phyloP scores from a whole-genome alignment of 2,329 filamentous ascomycete species.

The Tolypocladium tropicale region DNA sequence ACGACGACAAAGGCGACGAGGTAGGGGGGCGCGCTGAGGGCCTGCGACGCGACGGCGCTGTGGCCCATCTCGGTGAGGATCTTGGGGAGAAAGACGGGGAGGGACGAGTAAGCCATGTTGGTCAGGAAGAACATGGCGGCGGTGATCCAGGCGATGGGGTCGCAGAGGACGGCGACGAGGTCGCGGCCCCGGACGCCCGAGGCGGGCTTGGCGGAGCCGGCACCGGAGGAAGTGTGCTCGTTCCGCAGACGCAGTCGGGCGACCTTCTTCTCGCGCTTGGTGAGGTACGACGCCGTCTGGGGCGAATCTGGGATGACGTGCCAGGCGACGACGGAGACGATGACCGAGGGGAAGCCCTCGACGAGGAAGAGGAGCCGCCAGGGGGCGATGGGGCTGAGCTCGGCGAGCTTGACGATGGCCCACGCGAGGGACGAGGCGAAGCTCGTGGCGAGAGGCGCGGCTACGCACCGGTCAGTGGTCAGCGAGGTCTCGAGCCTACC shows the following conservation, averaged over 20 bases:
- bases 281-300: slow-evolving; percentile 52
- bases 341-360: slow-evolving; percentile 74
- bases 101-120: slow-evolving; percentile 79
- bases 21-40: slow-evolving; percentile 72
- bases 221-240: slow-evolving; percentile 15
- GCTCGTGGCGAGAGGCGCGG: slow-evolving; percentile 69
- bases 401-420: slow-evolving; percentile 61
- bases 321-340: slow-evolving; percentile 67
- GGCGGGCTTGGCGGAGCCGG: not conserved
- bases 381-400: slow-evolving; percentile 57
- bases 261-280: slow-evolving; percentile 53
- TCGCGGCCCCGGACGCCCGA: slow-evolving; percentile 43
- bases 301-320: slow-evolving; percentile 68
- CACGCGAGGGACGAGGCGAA: slow-evolving; percentile 71
- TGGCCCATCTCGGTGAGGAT: slow-evolving; percentile 72
- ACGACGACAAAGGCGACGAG: slow-evolving; percentile 64
- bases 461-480: slow-evolving; percentile 22
- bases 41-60: slow-evolving; percentile 57
- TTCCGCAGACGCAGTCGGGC: slow-evolving; percentile 57
- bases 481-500: not conserved
- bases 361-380: slow-evolving; percentile 81
- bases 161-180: slow-evolving; percentile 34
- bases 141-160: slow-evolving; percentile 50
- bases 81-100: slow-evolving; percentile 80
- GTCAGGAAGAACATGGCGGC: slow-evolving; percentile 78